Evolutionary conservation across 140 eudicot genomes (phyloP).

Genomic region (Cichorium intybus): DNA sequence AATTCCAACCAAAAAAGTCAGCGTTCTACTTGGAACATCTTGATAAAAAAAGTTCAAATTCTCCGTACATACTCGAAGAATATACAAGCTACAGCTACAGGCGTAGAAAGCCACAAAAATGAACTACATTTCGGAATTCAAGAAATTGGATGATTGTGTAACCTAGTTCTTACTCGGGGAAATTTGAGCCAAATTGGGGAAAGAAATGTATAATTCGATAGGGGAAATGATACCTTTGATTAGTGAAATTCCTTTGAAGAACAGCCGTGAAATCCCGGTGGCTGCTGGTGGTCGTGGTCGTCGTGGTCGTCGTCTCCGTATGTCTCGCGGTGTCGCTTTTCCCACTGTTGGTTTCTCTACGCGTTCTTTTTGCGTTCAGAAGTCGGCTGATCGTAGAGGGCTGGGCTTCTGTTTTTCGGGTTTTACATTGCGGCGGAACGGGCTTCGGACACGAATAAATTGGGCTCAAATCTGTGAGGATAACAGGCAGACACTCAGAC

Average conservation of each 20-base stretch:
- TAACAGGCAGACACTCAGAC: too few relatives aligned
- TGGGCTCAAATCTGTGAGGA: slow-evolving; percentile 14
- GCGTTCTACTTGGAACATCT: slow-evolving; percentile 5
- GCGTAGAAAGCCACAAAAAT: not conserved
- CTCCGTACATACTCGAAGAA: slow-evolving; percentile 8
- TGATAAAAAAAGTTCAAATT: not conserved
- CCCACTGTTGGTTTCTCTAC: slow-evolving; percentile 14
- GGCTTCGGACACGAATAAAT: slow-evolving; percentile 1
- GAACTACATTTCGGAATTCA: slow-evolving; percentile 22
- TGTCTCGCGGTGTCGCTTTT: slow-evolving; percentile 13
- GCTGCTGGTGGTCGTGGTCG: slow-evolving; percentile 16
- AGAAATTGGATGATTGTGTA: slow-evolving; percentile 18
- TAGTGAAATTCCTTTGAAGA: not conserved
- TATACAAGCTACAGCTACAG: not conserved
- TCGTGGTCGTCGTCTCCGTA: slow-evolving; percentile 27
- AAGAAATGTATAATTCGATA: slow-evolving; percentile 15
- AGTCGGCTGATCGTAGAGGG: slow-evolving; percentile 33
- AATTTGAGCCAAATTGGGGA: not conserved
- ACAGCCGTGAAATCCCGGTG: slow-evolving; percentile 17
- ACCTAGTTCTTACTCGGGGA: slow-evolving; percentile 24
- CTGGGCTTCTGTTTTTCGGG: slow-evolving; percentile 26
- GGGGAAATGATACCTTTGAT: slow-evolving; percentile 34
- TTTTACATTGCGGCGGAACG: slow-evolving; percentile 21
- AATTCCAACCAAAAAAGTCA: slow-evolving; percentile 23
- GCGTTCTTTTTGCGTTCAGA: slow-evolving; percentile 24